A percentile compares a stretch with the other conserved stretches of the same genome.
These are phyloP conservation scores for Geosmithia morbida DNA, from an alignment of 2,329 filamentous ascomycete genomes.

Conservation along the genomic window DNA sequence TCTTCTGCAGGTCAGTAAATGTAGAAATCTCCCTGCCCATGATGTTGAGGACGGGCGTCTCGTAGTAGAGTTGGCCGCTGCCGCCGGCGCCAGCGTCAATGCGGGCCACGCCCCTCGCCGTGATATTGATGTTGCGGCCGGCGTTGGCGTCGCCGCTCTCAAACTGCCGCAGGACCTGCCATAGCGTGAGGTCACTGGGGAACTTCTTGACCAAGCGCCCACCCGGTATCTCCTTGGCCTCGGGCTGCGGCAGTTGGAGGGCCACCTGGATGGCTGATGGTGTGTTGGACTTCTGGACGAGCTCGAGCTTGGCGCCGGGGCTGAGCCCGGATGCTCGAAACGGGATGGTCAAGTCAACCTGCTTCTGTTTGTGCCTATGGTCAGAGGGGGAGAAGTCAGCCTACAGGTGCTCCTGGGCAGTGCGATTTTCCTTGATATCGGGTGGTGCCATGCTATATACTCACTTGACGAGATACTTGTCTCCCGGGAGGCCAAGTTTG, in stretches of 20 bases:
- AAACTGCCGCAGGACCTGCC: constrained; percentile 81
- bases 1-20: constrained; percentile 78
- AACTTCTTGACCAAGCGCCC: constrained; percentile 72
- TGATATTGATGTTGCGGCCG: constrained; percentile 60
- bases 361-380: constrained; percentile 64
- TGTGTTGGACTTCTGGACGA: constrained; percentile 75
- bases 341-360: constrained; percentile 70
- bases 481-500: constrained; percentile 60
- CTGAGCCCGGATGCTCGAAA: constrained; percentile 72
- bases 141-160: constrained; percentile 58
- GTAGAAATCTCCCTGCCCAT: constrained; percentile 66
- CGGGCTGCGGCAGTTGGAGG: constrained; percentile 66
- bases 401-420: no score
- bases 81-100: constrained; percentile 36
- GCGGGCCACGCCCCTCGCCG: constrained; percentile 62
- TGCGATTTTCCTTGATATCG: background rate
- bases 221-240: constrained; percentile 46
- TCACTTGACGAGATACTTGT: constrained; percentile 72
- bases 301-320: constrained; percentile 81
- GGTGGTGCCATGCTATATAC: constrained; percentile 6
- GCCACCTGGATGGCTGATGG: constrained; percentile 77
- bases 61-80: constrained; percentile 63
- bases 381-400: background rate
- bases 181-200: constrained; percentile 74
- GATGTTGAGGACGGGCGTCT: constrained; percentile 72